Evolutionary conservation across 2,329 filamentous ascomycete species (phyloP).

Genomic region (Pseudogymnoascus sp.): DNA sequence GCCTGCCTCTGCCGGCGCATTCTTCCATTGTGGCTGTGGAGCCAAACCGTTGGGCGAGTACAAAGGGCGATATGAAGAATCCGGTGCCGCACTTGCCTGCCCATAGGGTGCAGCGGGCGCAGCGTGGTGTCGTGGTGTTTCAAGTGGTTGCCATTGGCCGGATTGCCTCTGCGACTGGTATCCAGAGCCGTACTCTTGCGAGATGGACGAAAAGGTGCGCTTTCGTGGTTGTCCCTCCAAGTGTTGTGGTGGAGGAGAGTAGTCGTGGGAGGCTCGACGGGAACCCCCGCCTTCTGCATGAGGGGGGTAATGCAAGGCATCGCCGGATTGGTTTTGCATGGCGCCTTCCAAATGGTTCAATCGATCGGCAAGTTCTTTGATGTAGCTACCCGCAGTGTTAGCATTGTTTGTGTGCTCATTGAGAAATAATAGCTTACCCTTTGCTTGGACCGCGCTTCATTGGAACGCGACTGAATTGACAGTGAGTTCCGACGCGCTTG

Average conservation of each 20-base stretch:
- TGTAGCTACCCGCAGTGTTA: conserved; percentile 52
- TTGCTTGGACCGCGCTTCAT: conserved; percentile 87
- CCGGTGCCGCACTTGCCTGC: background rate
- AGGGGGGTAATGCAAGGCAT: conserved; percentile 35
- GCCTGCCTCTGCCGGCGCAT: conserved; percentile 23
- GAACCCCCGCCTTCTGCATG: conserved; percentile 33
- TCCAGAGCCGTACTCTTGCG: conserved; percentile 36
- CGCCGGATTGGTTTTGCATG: conserved; percentile 48
- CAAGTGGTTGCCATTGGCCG: conserved; percentile 21
- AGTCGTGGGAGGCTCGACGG: conserved; percentile 42
- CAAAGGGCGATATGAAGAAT: conserved; percentile 20
- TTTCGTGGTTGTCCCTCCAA: conserved; percentile 35
- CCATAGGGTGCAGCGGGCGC: conserved; percentile 14
- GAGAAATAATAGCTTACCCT: conserved; percentile 47
- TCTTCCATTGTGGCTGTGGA: conserved; percentile 26
- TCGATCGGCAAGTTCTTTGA: conserved; percentile 82
- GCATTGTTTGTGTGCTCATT: conserved; percentile 10
- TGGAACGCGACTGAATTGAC: conserved; percentile 78
- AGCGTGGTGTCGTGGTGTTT: conserved; percentile 19
- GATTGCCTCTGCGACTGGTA: conserved; percentile 30
- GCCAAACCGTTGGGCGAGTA: conserved; percentile 28
- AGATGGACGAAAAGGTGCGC: conserved; percentile 41
- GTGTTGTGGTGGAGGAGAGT: conserved; percentile 42
- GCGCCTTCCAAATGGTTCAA: conserved; percentile 77
- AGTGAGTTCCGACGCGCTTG: conserved; percentile 65